Conservation (phyloP, 768 basidiomycete genomes). For the Paxillus ammoniavirescens region DNA sequence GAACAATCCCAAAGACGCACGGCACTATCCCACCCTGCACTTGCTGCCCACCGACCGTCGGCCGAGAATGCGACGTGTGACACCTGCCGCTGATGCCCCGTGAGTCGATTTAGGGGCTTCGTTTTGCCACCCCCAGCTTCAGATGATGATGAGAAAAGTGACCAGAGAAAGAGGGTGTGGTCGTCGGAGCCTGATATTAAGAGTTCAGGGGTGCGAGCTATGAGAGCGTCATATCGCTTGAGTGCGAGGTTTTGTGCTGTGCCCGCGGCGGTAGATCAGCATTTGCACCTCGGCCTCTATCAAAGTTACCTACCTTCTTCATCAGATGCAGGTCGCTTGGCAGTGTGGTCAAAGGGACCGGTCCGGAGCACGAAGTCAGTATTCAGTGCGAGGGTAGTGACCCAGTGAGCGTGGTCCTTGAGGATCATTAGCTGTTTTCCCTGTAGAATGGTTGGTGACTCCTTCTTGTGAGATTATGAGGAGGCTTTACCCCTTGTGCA, state of each 20-base stretch:
- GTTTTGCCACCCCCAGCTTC: conserved; percentile 42
- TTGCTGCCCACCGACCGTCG: conserved; percentile 89
- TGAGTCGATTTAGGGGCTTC: conserved; percentile 76
- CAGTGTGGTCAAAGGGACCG: conserved; percentile 90
- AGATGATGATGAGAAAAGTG: conserved; percentile 57
- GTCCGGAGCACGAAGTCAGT: conserved; percentile 95
- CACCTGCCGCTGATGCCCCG: conserved; percentile 94
- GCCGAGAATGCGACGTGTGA: conserved; percentile 94
- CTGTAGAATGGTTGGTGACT: conserved; percentile 36
- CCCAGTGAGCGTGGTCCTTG: conserved; percentile 98
- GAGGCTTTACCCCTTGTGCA: conserved; percentile 62
- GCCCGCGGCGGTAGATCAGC: neutral
- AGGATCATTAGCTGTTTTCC: conserved; percentile 82
- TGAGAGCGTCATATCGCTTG: conserved; percentile 71
- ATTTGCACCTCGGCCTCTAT: neutral
- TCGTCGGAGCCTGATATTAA: conserved; percentile 97
- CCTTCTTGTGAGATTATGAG: neutral
- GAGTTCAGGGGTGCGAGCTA: conserved; percentile 66
- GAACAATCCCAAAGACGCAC: conserved; percentile 88
- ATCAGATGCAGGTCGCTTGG: conserved; percentile 74
- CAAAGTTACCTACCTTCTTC: conserved; percentile 65
- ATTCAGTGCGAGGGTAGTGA: conserved; percentile 92
- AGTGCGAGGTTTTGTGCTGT: conserved; percentile 78
- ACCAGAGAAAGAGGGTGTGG: conserved; percentile 97
- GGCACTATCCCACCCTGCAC: conserved; percentile 86